Conservation (phyloP, 768 basidiomycete genomes). For the Rickenella mellea region DNA sequence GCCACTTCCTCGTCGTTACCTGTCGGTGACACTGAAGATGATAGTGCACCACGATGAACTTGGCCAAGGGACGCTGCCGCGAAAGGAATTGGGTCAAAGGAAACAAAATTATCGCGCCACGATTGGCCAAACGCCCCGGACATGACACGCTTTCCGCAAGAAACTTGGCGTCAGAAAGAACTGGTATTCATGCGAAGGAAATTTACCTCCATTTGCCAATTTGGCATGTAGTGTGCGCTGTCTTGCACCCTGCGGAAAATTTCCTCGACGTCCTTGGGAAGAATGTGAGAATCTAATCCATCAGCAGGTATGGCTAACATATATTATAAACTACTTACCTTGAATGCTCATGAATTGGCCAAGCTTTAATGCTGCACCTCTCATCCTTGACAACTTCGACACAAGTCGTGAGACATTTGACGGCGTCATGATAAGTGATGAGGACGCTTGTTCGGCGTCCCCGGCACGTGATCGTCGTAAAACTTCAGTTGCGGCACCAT, state of each 20-base stretch:
- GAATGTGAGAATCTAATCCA: constrained; percentile 68
- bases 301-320: background rate
- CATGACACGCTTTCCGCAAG: constrained; percentile 55
- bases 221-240: constrained; percentile 96
- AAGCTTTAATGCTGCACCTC: constrained; percentile 91
- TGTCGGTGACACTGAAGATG: constrained; percentile 41
- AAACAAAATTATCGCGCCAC: constrained; percentile 63
- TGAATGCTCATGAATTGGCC: constrained; percentile 98
- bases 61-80: constrained; percentile 97
- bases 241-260: constrained; percentile 90
- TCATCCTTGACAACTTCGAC: constrained; percentile 88
- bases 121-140: constrained; percentile 57
- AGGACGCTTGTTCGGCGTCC: constrained; percentile 15
- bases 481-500: constrained; percentile 84
- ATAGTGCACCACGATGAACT: constrained; percentile 71
- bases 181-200: background rate
- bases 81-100: constrained; percentile 81
- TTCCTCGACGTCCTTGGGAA: constrained; percentile 80
- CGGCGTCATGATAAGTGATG: constrained; percentile 79
- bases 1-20: constrained; percentile 51
- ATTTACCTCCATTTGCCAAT: constrained; percentile 92
- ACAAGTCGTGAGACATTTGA: constrained; percentile 86
- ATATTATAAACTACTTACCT: constrained; percentile 29
- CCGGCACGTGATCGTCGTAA: constrained; percentile 51
- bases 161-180: constrained; percentile 2